A percentile compares a stretch with the other conserved stretches of the same genome.
phyloP scores from a whole-genome alignment of 345 rosid species.

The Camelina hispida region DNA sequence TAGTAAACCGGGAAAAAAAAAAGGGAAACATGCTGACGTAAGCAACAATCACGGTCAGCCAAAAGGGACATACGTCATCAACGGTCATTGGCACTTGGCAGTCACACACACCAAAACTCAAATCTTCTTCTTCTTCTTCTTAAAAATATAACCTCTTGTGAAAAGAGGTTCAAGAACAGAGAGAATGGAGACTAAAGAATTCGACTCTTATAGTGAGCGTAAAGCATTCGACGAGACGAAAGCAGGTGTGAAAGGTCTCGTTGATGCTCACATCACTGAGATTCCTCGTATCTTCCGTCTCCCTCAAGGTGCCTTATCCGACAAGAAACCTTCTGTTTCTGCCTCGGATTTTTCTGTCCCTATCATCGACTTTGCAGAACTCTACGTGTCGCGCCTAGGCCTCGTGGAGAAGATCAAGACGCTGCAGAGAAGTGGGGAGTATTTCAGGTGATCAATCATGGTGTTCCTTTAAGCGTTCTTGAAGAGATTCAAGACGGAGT shows the following conservation, averaged over 20 bases:
- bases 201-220: conserved; percentile 2
- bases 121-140: background rate
- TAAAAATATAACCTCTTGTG: background rate
- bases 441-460: conserved; percentile 57
- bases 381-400: too few relatives aligned
- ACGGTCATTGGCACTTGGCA: background rate
- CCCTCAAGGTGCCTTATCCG: background rate
- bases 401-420: conserved; percentile 29
- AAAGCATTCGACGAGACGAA: conserved; percentile 34
- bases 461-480: conserved; percentile 45
- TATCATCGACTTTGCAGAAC: conserved; percentile 49
- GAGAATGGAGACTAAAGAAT: conserved; percentile 13
- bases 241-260: conserved; percentile 57
- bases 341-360: conserved; percentile 36
- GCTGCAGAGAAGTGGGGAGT: conserved; percentile 55
- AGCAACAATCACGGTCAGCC: background rate
- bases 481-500: conserved; percentile 48
- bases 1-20: too few relatives aligned
- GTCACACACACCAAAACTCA: background rate
- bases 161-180: background rate
- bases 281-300: conserved; percentile 46
- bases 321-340: conserved; percentile 10
- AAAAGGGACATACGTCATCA: background rate
- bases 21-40: background rate
- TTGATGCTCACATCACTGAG: conserved; percentile 44